Conservation (phyloP, 306 rosid species). For the Glycine latifolia region DNA sequence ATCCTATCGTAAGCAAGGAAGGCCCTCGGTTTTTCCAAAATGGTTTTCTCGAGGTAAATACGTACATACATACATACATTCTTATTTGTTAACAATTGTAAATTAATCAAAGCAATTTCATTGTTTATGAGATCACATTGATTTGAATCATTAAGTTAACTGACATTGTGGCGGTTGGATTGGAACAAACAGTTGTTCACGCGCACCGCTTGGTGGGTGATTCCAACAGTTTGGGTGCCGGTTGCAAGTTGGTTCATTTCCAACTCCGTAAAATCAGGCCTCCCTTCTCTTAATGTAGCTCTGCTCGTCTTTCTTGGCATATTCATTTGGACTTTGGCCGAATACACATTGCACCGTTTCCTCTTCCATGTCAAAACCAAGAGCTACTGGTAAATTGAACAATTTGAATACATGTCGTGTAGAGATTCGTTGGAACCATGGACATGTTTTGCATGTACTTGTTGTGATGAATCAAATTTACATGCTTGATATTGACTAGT, state of each 20-base stretch:
- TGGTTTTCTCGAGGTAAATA: conserved; percentile 68
- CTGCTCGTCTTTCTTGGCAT: conserved; percentile 60
- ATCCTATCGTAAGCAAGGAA: conserved; percentile 80
- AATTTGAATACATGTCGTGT: too few relatives aligned
- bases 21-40: conserved; percentile 86
- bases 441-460: too few relatives aligned
- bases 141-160: not conserved
- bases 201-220: conserved; percentile 85
- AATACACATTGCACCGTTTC: conserved; percentile 85
- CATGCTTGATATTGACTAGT: not conserved
- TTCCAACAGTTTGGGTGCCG: conserved; percentile 90
- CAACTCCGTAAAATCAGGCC: conserved; percentile 60
- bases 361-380: conserved; percentile 82
- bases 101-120: too few relatives aligned
- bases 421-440: too few relatives aligned
- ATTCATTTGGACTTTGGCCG: conserved; percentile 78
- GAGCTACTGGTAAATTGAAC: conserved; percentile 65
- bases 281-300: conserved; percentile 48
- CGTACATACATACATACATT: too few relatives aligned
- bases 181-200: conserved; percentile 67
- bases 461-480: not conserved
- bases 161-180: too few relatives aligned
- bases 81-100: too few relatives aligned
- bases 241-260: conserved; percentile 67
- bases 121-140: too few relatives aligned